phyloP scores from a whole-genome alignment of 768 basidiomycete species.

The Pleurotus platypus region DNA sequence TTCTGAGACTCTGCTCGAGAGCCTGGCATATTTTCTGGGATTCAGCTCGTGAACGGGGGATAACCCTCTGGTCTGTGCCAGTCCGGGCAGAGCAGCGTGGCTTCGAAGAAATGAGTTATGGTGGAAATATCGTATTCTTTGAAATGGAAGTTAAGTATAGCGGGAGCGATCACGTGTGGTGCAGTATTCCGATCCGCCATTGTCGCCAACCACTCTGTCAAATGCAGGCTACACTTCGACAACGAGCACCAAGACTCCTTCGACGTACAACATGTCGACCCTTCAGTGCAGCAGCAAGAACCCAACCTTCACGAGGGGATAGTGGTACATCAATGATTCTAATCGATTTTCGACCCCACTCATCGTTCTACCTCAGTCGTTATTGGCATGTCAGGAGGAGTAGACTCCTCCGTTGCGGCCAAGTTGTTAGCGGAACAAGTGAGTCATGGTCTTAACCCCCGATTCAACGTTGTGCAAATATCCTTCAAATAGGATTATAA shows the following conservation, averaged over 20 bases:
- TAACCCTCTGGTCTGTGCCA: no score
- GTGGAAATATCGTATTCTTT: no score
- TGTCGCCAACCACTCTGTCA: no score
- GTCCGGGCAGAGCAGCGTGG: no score
- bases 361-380: constrained; percentile 49
- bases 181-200: no score
- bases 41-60: no score
- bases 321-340: constrained; percentile 8
- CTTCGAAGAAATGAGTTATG: no score
- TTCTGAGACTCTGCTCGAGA: constrained; percentile 66
- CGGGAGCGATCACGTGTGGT: no score
- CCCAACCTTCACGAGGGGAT: constrained; percentile 15
- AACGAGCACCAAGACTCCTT: background rate
- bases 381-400: constrained; percentile 93
- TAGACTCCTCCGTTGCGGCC: constrained; percentile 92
- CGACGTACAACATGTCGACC: background rate
- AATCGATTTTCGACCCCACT: background rate
- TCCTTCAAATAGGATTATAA: constrained; percentile 58
- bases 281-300: background rate
- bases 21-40: constrained; percentile 33
- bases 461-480: no score
- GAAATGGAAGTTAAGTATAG: no score
- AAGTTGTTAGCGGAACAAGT: constrained; percentile 68
- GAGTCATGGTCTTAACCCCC: constrained; percentile 1
- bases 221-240: background rate